Evolutionary conservation across 2,329 filamentous ascomycete genomes (phyloP), one percentile per base, ranked within the genome.

Genomic region (Cladophialophora carrionii): DNA sequence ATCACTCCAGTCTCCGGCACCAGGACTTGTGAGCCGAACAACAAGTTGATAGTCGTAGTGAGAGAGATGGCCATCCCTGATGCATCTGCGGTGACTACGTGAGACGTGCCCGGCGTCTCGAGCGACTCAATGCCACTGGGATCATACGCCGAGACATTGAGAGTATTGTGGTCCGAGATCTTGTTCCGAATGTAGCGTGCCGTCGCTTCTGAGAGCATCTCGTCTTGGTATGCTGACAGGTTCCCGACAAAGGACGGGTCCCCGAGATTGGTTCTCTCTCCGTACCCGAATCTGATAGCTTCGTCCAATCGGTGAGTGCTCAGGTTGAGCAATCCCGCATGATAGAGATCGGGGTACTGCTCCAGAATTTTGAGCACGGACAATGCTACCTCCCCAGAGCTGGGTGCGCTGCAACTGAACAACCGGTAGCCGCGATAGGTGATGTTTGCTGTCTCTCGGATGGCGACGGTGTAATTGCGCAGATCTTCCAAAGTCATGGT

Each of bases 271-370:
- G 87, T 83, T 63, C 92, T 87, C 71, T 89, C 81, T 3, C 89
- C 92, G 74, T 97, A 98, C 2, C 87, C 92, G 75, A 96, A 98
- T 24, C 92, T 86, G 80, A 96, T 91, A 12, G 92, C 90, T 81
- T 98, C 95, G 73, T 92, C 87, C 69, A 96, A 84, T 14, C 90
- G 86, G 77, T 98, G 95, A 0, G 88, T 89, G 43, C 88, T 91
- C 0, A 96, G 79, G 71, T 91, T 88, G 22, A 84, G 70, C 20
- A 77, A 78, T 51, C 85, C 79, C 1, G 79, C 77, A 12, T 86
- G 78, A 20, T 86, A 87, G 55, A 94, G 87, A 43, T 79, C 76
- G 0, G 84, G 78, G 72, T 92, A 96, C 20, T 90, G 89, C 76
- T 94, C 89, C 76, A 97, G 84, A 34, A 88, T 92, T 74, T 96